Evolutionary conservation across 371 early-diverging fungal genomes (phyloP), one percentile per base, ranked within the genome.

Genomic region (Modicella reniformis): DNA sequence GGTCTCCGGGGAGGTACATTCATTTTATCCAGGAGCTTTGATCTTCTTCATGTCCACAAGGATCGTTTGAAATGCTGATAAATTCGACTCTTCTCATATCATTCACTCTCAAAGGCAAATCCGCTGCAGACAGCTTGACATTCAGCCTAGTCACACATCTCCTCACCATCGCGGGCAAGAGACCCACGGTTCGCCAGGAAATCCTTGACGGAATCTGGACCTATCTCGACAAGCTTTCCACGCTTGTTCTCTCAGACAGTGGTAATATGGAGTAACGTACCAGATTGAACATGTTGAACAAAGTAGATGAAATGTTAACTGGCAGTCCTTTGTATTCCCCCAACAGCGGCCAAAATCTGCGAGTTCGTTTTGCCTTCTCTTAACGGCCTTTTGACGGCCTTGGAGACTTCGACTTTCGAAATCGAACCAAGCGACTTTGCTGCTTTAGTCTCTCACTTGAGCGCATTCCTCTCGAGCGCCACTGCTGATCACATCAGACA

Each of bases 341-440:
- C 6, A 13, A 58, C 51, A 88, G 87, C 81, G n/a, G 84, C 84
- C 54, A 85, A 83, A 57, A 81, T 87, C 13, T 84, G 88, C 34
- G 83, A 85, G 37, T 90, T 91, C 70, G 85, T 90, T 17, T 67
- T 91, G 51, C 92, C 92, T 29, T 88, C 91, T 6, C 77, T 92
- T 54, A 83, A 87, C 25, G 93, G 93, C 25, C 77, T 88, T 3
- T 75, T 89, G 28, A 84, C 87, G 51, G 90, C 92, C 3, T 67
- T 92, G 25, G 91, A 91, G 69, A 59, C 70, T 15, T 84, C 90
- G 13, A 81, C 85, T 0, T 84, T 85, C 57, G 80, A 86, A 19
- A 90, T 84, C 55, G 72, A 83, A 53, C 70, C 86, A 25, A 67
- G 76, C 59, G 83, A 84, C 53, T 74, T 91, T 66, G 58, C 88